phyloP scores from a whole-genome alignment of 805 yeast species.

The Kodamaea hsintzibuensis region DNA sequence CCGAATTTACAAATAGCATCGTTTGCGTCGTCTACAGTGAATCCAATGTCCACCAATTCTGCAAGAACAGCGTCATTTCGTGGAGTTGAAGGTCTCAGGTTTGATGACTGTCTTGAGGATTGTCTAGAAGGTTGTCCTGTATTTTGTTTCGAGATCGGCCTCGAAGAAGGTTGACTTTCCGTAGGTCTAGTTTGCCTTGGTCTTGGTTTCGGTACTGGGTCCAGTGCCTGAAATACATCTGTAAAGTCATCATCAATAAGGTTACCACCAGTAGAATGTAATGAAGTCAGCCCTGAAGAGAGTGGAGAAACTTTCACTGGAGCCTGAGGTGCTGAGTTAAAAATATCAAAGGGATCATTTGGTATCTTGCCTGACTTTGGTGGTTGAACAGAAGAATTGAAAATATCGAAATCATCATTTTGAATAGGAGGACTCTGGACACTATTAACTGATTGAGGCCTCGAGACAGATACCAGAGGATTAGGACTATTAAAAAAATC shows the following conservation, averaged over 20 bases:
- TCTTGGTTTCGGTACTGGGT: not conserved
- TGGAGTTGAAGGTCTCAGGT: not conserved
- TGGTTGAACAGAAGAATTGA: not conserved
- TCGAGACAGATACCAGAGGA: not conserved
- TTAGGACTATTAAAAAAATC: conserved; percentile 1
- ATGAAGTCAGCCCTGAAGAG: not conserved
- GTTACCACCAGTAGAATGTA: conserved; percentile 10
- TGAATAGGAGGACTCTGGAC: not conserved
- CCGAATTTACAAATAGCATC: conserved; percentile 63
- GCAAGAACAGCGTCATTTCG: conserved; percentile 56
- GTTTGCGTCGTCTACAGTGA: conserved; percentile 58
- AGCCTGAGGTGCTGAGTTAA: conserved; percentile 9
- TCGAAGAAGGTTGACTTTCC: not conserved
- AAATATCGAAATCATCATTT: conserved; percentile 5
- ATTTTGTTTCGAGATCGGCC: not conserved
- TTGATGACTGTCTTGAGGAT: conserved; percentile 1
- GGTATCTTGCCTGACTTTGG: not conserved
- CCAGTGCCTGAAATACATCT: conserved; percentile 29
- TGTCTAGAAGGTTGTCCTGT: not conserved
- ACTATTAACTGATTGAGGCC: conserved; percentile 4
- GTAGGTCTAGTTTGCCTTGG: not conserved
- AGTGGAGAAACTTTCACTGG: not conserved
- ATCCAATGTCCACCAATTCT: conserved; percentile 79
- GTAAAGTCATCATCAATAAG: conserved; percentile 46
- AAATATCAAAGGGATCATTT: conserved; percentile 29